Conservation (phyloP, 1,284 basidiomycete genomes). For the Fereydounia khargensis region DNA sequence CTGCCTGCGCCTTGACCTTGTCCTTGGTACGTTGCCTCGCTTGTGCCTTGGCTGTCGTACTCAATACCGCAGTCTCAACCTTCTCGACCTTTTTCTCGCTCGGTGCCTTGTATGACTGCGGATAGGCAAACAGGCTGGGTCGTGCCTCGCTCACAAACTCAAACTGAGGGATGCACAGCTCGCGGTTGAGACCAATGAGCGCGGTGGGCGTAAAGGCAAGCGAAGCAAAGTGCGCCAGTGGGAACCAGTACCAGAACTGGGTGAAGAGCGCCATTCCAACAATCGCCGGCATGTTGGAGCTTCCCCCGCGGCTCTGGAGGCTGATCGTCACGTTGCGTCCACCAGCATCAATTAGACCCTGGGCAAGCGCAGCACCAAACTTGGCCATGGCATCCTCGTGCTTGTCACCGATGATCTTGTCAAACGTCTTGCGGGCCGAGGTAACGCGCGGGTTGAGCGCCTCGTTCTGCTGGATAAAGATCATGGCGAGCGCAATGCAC, state of each 20-base stretch:
- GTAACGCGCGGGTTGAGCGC: conserved; percentile 52
- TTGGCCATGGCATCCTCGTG: conserved; percentile 58
- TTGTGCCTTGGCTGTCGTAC: conserved; percentile 54
- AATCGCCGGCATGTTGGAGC: conserved; percentile 54
- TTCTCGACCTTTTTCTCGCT: conserved; percentile 55
- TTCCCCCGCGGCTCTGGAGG: conserved; percentile 49
- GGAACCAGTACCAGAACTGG: conserved; percentile 59
- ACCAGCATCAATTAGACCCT: conserved; percentile 54
- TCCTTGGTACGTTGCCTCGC: conserved; percentile 53
- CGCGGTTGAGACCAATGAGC: conserved; percentile 50
- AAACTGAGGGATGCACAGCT: conserved; percentile 49
- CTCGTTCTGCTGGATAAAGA: conserved; percentile 56
- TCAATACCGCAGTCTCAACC: conserved; percentile 55
- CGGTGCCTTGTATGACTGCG: conserved; percentile 43
- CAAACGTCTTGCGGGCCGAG: conserved; percentile 47
- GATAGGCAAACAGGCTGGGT: conserved; percentile 55
- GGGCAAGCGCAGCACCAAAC: conserved; percentile 55
- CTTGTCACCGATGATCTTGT: conserved; percentile 54
- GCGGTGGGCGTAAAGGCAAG: conserved; percentile 56
- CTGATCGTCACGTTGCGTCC: conserved; percentile 57
- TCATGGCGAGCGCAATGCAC: conserved; percentile 54
- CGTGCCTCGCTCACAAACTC: conserved; percentile 50
- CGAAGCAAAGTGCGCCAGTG: conserved; percentile 54
- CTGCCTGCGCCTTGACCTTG: conserved; percentile 39
- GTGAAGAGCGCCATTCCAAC: conserved; percentile 57